Evolutionary conservation across 2,329 filamentous ascomycete genomes (phyloP), one percentile per base, ranked within the genome.

Genomic region (Ophiostoma fasciatum): DNA sequence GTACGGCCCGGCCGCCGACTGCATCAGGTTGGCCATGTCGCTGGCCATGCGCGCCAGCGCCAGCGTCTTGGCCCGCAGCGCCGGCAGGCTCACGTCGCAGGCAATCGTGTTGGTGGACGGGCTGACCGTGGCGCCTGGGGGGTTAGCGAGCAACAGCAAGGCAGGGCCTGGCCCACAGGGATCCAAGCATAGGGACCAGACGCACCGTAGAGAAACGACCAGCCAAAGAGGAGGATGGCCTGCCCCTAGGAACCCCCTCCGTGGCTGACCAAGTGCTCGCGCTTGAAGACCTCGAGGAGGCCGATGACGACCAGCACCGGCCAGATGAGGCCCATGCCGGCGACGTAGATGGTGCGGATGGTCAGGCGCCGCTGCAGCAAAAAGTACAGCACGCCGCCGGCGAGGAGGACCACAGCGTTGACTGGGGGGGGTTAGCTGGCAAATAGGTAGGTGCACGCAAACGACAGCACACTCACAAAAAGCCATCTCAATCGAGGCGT

Each of bases 301-400:
- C 62, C 63, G 22, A 67, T 60, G 18, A 51, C 47, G 45, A 56
- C 56, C n/a, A 67, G 51, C 1, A 46, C 36, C 3, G 45, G 45
- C 35, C 38, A 36, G 21, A 64, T 54, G 9, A 52, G 35, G 0
- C 54, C 48, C 15, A 66, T 49, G n/a, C 49, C 46, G 1, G 48
- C 44, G 37, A 63, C 47, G 44, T 55, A 55, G 28, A 66, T 58
- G 35, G 59, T 56, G 32, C 60, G 53, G 56, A 60, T 64, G 2
- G 61, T 64, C 32, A 62, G 41, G 19, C 61, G 46, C 30, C 57
- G 57, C 7, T 34, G 39, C 3, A 64, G 58, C 23, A 59, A 20
- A 27, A 65, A 63, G 11, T 59, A 61, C 29, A 64, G 54, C 4
- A 53, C 55, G 10, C 57, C 62, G 22, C 59, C 60, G 4, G 54